Evolutionary conservation across 2,329 filamentous ascomycete genomes (phyloP), one percentile per base, ranked within the genome.

Genomic region (Clarireedia hainanense): DNA sequence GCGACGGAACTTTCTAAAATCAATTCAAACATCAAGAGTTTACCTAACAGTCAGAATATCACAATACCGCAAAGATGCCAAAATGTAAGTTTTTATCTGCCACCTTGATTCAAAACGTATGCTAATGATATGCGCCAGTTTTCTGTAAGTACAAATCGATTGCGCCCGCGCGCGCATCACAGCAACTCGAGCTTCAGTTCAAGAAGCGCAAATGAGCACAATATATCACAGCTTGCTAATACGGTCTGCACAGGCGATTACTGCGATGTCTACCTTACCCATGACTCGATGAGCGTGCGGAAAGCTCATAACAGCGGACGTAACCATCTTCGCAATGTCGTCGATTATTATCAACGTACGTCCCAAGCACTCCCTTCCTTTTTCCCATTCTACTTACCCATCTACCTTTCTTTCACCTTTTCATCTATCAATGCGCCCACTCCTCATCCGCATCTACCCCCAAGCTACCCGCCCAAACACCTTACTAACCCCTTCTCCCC

Each of bases 201-300:
- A 43, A 42, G 50, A 10, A 52, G 24, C 27, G 34, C 56, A 46
- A 49, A 56, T 48, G 48, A n/a, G 4, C 20, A 47, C 23, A 15
- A 24, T 6, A 7, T 9, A 47, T 14, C 10, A n/a, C 30, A 56
- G 52, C 47, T 55, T 43, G 39, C 47, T 54, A 46, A 53, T 50
- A 14, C 49, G 52, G 10, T 23, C 62, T 65, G 52, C 67, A 59
- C 60, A 79, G 74, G 91, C 80, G 94, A 99, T 74, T 99, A 99
- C 75, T 99, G 94, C 82, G 94, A 99, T 87, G 94, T 99, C 73
- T 99, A 99, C 81, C 88, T 99, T 67, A 99, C 94, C 64, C 94
- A 99, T 81, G 94, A 99, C 80, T 96, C 91, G 47, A 97, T 97
- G 92, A 96, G 91, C 75, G 94, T 99, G 74, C 91, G 94, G 67